A percentile compares a stretch with the other conserved stretches of the same genome.
Evolutionary conservation across 2,329 filamentous ascomycete species (phyloP).

Genomic region (Cladosporium sphaerospermum): DNA sequence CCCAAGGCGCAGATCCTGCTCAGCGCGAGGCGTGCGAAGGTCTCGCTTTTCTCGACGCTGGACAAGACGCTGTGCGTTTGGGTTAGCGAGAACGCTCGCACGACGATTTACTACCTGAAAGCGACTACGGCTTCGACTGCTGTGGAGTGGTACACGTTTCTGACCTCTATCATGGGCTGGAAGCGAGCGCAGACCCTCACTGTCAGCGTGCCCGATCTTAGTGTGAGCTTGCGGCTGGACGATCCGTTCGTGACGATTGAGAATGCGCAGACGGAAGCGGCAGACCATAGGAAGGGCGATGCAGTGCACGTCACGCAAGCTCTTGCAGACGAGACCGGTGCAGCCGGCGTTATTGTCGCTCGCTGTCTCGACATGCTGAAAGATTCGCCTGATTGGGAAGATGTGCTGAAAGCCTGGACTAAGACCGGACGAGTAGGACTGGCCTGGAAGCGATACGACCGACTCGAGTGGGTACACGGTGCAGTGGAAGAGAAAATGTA

Average conservation of each 20-base stretch:
- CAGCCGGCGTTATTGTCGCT: constrained; percentile 51
- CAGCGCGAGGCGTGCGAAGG: constrained; percentile 46
- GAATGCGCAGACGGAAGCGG: constrained; percentile 35
- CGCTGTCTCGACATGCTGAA: constrained; percentile 55
- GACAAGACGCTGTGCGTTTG: constrained; percentile 63
- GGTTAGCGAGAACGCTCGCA: constrained; percentile 48
- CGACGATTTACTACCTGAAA: constrained; percentile 57
- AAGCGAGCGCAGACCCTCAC: constrained; percentile 50
- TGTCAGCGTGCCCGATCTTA: constrained; percentile 58
- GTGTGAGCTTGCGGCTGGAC: constrained; percentile 51
- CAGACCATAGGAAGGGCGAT: constrained; percentile 32
- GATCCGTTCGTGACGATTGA: constrained; percentile 53
- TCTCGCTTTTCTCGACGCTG: constrained; percentile 59
- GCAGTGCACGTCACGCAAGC: constrained; percentile 38
- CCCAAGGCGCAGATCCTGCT: constrained; percentile 54
- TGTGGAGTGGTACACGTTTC: constrained; percentile 64
- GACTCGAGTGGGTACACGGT: constrained; percentile 62
- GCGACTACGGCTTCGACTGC: constrained; percentile 55
- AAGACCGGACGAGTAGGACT: constrained; percentile 55
- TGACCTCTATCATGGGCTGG: constrained; percentile 55
- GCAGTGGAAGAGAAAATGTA: constrained; percentile 63
- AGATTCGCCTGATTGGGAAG: constrained; percentile 52
- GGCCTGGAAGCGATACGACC: constrained; percentile 63
- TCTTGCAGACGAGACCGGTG: constrained; percentile 48
- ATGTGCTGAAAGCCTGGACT: constrained; percentile 55